A percentile compares a stretch with the other conserved stretches of the same genome.
Conservation (phyloP, 2,329 filamentous ascomycete genomes). For the Fusarium agapanthi region DNA sequence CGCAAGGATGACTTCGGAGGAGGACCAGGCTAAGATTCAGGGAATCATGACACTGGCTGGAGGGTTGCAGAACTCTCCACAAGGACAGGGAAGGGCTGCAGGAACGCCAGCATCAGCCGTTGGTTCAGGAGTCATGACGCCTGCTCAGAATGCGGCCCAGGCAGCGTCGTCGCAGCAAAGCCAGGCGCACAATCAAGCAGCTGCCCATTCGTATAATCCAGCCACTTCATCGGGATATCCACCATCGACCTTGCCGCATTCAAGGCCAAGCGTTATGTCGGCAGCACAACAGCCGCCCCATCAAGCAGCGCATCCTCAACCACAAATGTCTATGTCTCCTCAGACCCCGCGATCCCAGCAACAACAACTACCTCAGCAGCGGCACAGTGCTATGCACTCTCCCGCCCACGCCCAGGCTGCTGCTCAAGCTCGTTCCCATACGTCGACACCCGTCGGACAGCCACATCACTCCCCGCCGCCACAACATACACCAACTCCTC, state of each 20-base stretch:
- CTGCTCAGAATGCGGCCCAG: slow-evolving; percentile 45
- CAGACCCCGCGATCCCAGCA: slow-evolving; percentile 41
- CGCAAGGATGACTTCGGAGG: slow-evolving; percentile 65
- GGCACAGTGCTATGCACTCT: slow-evolving; percentile 34
- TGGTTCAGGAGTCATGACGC: slow-evolving; percentile 46
- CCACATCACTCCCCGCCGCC: slow-evolving; percentile 36
- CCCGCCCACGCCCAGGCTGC: slow-evolving; percentile 33
- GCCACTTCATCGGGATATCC: slow-evolving; percentile 39
- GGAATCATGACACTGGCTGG: slow-evolving; percentile 66
- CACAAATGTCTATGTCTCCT: slow-evolving; percentile 44
- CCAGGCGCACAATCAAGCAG: slow-evolving; percentile 24
- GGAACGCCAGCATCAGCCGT: slow-evolving; percentile 40
- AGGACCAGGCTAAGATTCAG: slow-evolving; percentile 67
- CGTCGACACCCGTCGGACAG: slow-evolving; percentile 41
- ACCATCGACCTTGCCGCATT: slow-evolving; percentile 42
- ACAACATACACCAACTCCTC: slow-evolving; percentile 39
- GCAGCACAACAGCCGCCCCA: slow-evolving; percentile 44
- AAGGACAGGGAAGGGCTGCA: slow-evolving; percentile 41
- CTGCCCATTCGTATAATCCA: slow-evolving; percentile 24
- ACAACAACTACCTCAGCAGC: slow-evolving; percentile 29
- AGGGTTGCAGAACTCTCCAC: slow-evolving; percentile 57
- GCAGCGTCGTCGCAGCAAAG: slow-evolving; percentile 35
- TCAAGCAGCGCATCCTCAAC: slow-evolving; percentile 35
- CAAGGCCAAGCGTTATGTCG: slow-evolving; percentile 38
- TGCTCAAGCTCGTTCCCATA: slow-evolving; percentile 38